Evolutionary conservation across 2,329 filamentous ascomycete species (phyloP).

Genomic region (Macroventuria anomochaeta): DNA sequence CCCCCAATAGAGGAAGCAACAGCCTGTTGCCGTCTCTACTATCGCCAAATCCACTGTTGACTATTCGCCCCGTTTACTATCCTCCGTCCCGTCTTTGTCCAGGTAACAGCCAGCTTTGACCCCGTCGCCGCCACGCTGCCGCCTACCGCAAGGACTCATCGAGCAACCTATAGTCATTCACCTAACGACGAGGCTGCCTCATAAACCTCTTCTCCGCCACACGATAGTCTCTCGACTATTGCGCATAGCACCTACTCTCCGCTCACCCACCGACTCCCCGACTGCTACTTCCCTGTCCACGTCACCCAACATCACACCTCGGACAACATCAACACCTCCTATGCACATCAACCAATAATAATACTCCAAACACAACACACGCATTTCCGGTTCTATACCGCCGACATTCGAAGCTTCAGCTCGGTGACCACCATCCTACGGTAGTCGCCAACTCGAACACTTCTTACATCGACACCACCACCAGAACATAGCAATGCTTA

Average conservation of each 20-base stretch:
- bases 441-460: constrained; percentile 39
- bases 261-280: constrained; percentile 28
- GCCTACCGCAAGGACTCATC: constrained; percentile 36
- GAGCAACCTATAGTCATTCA: constrained; percentile 21
- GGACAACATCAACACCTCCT: constrained; percentile 22
- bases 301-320: constrained; percentile 29
- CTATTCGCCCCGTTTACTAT: constrained; percentile 19
- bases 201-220: constrained; percentile 19
- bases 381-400: constrained; percentile 12
- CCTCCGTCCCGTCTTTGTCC: constrained; percentile 32
- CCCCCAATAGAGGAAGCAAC: constrained; percentile 38
- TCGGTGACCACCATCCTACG: constrained; percentile 33
- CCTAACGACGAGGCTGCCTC: constrained; percentile 26
- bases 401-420: constrained; percentile 36
- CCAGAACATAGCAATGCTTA: constrained; percentile 46
- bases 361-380: constrained; percentile 28
- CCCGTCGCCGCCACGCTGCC: constrained; percentile 37
- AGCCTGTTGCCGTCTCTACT: constrained; percentile 24
- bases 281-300: constrained; percentile 40
- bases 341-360: constrained; percentile 38
- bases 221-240: neutral
- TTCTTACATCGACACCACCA: constrained; percentile 31
- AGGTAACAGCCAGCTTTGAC: constrained; percentile 38
- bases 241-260: constrained; percentile 11
- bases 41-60: constrained; percentile 25